Evolutionary conservation across 768 basidiomycete species (phyloP).

Genomic region (Auricularia cornea): DNA sequence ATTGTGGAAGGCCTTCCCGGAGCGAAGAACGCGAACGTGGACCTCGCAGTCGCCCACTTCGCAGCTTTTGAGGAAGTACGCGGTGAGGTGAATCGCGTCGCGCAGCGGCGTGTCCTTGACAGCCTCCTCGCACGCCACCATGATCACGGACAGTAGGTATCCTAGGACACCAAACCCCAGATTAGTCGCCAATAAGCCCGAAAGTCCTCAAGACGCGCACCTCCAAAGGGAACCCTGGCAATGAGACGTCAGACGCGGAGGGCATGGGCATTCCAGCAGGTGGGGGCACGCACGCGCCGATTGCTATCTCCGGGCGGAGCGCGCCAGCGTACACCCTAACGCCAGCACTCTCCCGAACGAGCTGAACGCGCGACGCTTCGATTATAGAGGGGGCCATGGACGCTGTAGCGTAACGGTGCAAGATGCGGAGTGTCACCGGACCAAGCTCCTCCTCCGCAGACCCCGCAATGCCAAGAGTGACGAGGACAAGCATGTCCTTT

Average conservation of each 20-base stretch:
- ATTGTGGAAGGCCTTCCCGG: constrained; percentile 47
- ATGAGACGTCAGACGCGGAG: neutral
- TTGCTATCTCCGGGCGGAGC: neutral
- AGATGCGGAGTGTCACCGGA: neutral
- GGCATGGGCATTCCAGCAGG: neutral
- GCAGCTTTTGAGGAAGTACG: constrained; percentile 47
- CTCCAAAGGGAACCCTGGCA: neutral
- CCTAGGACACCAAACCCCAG: neutral
- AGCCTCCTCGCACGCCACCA: neutral
- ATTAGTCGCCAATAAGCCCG: neutral
- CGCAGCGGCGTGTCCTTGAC: constrained; percentile 30
- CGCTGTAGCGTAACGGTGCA: neutral
- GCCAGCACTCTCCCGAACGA: neutral
- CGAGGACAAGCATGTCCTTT: no score
- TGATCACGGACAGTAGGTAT: neutral
- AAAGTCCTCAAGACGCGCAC: neutral
- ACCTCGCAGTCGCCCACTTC: constrained; percentile 36
- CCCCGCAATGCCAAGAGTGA: no score
- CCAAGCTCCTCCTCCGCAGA: no score
- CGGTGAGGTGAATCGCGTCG: constrained; percentile 53
- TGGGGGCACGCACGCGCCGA: neutral
- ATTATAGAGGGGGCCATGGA: neutral
- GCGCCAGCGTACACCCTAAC: neutral
- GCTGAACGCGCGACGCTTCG: neutral
- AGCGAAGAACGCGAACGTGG: constrained; percentile 38